A percentile compares a stretch with the other conserved stretches of the same genome.
Conservation (phyloP, 495 filamentous ascomycete genomes). For the Penicillium crystallinum region DNA sequence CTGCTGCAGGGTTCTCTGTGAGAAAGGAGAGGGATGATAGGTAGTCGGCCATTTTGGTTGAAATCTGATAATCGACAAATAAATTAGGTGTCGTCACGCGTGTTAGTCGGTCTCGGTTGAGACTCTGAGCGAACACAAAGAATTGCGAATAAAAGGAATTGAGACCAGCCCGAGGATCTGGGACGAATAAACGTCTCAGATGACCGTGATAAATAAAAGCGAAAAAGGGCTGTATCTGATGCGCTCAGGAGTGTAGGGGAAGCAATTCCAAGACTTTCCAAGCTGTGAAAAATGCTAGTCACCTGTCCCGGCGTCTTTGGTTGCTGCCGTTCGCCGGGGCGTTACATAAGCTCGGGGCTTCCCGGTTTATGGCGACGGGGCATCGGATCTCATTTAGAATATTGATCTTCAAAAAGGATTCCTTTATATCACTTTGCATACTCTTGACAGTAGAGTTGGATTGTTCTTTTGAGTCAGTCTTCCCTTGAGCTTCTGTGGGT, state of each 20-base stretch:
- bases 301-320: conserved; percentile 31
- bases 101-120: conserved; percentile 14
- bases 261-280: conserved; percentile 25
- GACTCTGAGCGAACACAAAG: conserved; percentile 12
- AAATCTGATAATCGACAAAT: conserved; percentile 12
- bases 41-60: conserved; percentile 38
- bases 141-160: conserved; percentile 20
- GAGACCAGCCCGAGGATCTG: conserved; percentile 33
- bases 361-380: conserved; percentile 13
- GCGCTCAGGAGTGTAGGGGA: conserved; percentile 19
- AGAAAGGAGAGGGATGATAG: conserved; percentile 60
- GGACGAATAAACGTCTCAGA: conserved; percentile 25
- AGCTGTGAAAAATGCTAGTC: conserved; percentile 34
- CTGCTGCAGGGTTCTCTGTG: conserved; percentile 64
- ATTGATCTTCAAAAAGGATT: background rate
- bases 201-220: conserved; percentile 1
- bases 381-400: background rate
- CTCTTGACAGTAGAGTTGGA: background rate
- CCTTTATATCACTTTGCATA: background rate
- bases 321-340: conserved; percentile 24
- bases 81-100: conserved; percentile 26
- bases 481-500: background rate
- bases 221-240: conserved; percentile 20
- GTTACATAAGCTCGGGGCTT: conserved; percentile 25
- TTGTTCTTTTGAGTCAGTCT: background rate